Percentiles rank a stretch among this genome's conserved stretches.
Evolutionary conservation across 441 rosid species (phyloP).

Genomic region (Gossypium laxum): DNA sequence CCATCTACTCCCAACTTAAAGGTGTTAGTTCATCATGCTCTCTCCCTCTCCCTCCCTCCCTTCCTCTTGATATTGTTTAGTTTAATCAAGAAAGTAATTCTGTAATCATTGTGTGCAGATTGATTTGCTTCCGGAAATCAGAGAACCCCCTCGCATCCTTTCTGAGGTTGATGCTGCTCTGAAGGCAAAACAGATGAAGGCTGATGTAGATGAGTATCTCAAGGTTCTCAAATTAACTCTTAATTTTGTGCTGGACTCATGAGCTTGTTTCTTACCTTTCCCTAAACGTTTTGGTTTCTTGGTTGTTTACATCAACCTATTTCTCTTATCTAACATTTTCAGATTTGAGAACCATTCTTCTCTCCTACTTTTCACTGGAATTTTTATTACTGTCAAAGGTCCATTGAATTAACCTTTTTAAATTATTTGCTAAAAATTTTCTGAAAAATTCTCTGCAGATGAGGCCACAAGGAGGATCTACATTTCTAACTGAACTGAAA

Average conservation of each 20-base stretch:
- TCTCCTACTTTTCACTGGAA: background rate
- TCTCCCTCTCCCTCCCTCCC: background rate
- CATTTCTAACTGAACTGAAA: slow-evolving; percentile 67
- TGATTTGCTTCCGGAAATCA: slow-evolving; percentile 90
- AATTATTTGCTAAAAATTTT: background rate
- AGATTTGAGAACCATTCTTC: background rate
- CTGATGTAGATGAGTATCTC: slow-evolving; percentile 89
- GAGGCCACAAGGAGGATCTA: slow-evolving; percentile 65
- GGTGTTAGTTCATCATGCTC: slow-evolving; percentile 29
- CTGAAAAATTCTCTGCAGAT: slow-evolving; percentile 34
- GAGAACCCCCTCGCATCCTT: slow-evolving; percentile 71
- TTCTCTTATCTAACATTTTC: background rate
- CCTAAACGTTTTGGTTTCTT: background rate
- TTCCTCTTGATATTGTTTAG: background rate
- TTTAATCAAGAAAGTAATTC: slow-evolving; percentile 1
- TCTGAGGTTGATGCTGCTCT: slow-evolving; percentile 93
- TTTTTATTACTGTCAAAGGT: background rate
- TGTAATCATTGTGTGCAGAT: slow-evolving; percentile 37
- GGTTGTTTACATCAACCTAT: background rate
- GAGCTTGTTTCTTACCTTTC: background rate
- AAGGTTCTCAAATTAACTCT: slow-evolving; percentile 32
- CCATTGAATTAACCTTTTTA: background rate
- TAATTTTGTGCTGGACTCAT: background rate
- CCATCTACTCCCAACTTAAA: slow-evolving; percentile 96
- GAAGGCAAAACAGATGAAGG: slow-evolving; percentile 75